Base-by-base conservation (phyloP, 169 alveolate species). In the Plasmodium falciparum region DNA sequence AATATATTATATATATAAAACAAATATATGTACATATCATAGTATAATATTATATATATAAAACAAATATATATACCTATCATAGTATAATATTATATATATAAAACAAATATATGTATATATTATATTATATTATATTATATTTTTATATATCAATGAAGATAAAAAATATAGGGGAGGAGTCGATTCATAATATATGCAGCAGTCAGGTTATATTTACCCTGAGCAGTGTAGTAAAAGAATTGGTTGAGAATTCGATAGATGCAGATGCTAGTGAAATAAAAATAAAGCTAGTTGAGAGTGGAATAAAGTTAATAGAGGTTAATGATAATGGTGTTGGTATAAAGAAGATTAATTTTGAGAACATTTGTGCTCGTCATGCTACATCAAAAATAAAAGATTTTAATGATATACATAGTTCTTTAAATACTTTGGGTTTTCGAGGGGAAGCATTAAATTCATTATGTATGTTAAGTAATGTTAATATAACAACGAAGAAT, bases 281-380 rank as follows among this genome's bases (percentile, higher is more conserved):
- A 29, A 98, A 95, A 43, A 93, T 98, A 17, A 95, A 94, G 43
- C 88, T 98, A 49, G 85, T 93, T 22, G 97, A 97, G 69, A 88
- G 91, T 74, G 99, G 99, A 7, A 65, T 94, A 8, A 96, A 95
- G 8, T 93, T 97, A 9, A 94, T 98, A 49, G 98, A 96, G 86
- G 99, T 97, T 11, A 72, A 89, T 3, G 99, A 98, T 93, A 96
- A 98, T 88, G 99, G 99, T 3, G 54, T 65, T 13, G 99, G 99
- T 24, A 97, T 98, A 24, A 86, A 92, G 24, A 96, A 95, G 43
- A 85, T 90, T 33, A 95, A 97, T 93, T 93, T 95, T 73, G 97
- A 96, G 47, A 50, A 49, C 61, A 73, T 80, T 11, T 95, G 95
- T 6, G 70, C 85, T 17, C 88, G 98, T 50, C 98, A 98, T 20